Evolutionary conservation across 2,329 filamentous ascomycete species (phyloP).

Genomic region (Penicillium sp.): DNA sequence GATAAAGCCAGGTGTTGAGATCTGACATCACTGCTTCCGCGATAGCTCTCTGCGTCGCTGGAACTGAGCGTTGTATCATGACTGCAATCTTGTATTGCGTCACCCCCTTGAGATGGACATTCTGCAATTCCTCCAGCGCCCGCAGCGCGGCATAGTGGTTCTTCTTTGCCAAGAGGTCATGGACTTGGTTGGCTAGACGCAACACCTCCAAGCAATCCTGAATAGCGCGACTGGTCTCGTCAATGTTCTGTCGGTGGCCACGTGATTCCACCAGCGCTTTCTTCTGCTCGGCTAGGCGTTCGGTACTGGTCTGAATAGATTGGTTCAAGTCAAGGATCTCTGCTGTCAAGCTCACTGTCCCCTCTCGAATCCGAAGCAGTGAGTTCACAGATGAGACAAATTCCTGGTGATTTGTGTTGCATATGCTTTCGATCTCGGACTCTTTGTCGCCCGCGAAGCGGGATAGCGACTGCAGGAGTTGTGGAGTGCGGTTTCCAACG

Average conservation of each 20-base stretch:
- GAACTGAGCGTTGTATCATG: slow-evolving; percentile 93
- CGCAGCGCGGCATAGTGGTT: slow-evolving; percentile 94
- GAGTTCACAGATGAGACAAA: slow-evolving; percentile 93
- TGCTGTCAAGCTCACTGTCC: slow-evolving; percentile 79
- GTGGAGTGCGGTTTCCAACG: slow-evolving; percentile 66
- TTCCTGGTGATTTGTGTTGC: slow-evolving; percentile 93
- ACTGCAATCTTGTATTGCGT: slow-evolving; percentile 93
- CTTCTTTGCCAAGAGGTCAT: slow-evolving; percentile 86
- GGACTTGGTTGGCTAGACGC: slow-evolving; percentile 87
- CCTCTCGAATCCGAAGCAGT: slow-evolving; percentile 85
- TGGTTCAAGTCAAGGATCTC: slow-evolving; percentile 92
- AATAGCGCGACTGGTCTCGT: slow-evolving; percentile 83
- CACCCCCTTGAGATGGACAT: slow-evolving; percentile 90
- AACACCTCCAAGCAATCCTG: slow-evolving; percentile 90
- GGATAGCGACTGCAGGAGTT: slow-evolving; percentile 73
- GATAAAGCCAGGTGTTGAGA: slow-evolving; percentile 92
- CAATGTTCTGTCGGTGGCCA: slow-evolving; percentile 89
- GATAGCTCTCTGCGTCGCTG: slow-evolving; percentile 85
- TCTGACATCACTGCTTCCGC: slow-evolving; percentile 97
- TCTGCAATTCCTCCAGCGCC: slow-evolving; percentile 91
- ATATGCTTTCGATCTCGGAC: slow-evolving; percentile 87
- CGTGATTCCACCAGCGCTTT: slow-evolving; percentile 89
- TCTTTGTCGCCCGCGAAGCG: slow-evolving; percentile 85
- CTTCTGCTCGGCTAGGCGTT: slow-evolving; percentile 91
- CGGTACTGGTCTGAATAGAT: slow-evolving; percentile 90